Conservation (phyloP, 179 eudicot species). For the Corrigiola litoralis region DNA sequence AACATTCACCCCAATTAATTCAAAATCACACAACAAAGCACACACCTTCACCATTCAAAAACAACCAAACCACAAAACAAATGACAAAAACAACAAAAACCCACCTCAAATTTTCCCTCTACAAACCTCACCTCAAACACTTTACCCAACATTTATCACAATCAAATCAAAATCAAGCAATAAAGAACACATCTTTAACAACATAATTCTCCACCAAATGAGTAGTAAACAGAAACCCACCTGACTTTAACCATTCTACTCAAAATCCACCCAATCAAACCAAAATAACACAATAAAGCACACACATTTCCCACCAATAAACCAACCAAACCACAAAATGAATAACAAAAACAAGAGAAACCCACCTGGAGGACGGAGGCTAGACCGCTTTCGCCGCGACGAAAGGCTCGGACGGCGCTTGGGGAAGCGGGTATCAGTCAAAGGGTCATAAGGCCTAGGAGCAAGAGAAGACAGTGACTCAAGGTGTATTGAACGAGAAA, state of each 20-base stretch:
- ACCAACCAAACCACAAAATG: not conserved
- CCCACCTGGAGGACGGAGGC: conserved; percentile 62
- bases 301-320: not conserved
- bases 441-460: conserved; percentile 30
- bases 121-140: not conserved
- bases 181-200: too few relatives aligned
- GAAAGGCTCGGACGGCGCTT: conserved; percentile 61
- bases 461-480: conserved; percentile 41
- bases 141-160: not conserved
- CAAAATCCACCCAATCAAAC: not conserved
- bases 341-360: not conserved
- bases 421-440: conserved; percentile 64
- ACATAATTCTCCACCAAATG: not conserved
- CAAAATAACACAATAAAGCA: not conserved
- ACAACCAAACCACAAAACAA: not conserved
- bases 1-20: too few relatives aligned
- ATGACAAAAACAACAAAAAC: not conserved
- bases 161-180: not conserved
- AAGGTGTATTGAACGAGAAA: conserved; percentile 37
- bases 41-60: not conserved
- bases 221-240: not conserved
- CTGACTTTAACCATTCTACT: not conserved
- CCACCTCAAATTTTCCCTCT: not conserved
- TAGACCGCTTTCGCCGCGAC: conserved; percentile 65
- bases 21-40: not conserved